A percentile compares a stretch with the other conserved stretches of the same genome.
Conservation (phyloP, 2,329 filamentous ascomycete species). For the Paecilomyces variotii region DNA sequence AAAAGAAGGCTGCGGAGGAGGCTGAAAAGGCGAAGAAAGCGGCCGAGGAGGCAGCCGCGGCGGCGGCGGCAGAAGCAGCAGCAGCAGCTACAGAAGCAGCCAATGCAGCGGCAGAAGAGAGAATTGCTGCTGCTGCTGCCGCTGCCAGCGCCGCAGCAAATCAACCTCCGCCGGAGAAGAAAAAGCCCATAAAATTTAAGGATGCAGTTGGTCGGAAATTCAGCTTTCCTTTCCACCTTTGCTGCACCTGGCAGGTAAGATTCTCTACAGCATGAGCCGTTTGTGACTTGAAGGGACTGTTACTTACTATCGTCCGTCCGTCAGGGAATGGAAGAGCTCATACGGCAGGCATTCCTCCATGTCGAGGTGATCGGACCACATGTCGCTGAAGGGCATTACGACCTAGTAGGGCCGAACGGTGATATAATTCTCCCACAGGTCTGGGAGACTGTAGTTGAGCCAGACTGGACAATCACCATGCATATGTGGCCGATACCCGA, state of each 20-base stretch:
- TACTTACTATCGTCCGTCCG: conserved; percentile 11
- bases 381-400: conserved; percentile 71
- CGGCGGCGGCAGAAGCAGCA: conserved; percentile 31
- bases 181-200: conserved; percentile 78
- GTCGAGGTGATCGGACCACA: conserved; percentile 69
- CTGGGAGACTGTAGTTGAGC: conserved; percentile 74
- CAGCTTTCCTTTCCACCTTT: conserved; percentile 81
- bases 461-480: conserved; percentile 66
- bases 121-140: conserved; percentile 4
- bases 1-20: conserved; percentile 38
- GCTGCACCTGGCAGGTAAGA: conserved; percentile 73
- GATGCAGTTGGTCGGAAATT: conserved; percentile 88
- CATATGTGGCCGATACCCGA: conserved; percentile 58
- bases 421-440: conserved; percentile 75
- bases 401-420: conserved; percentile 68
- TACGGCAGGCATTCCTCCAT: conserved; percentile 74
- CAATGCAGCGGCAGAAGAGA: conserved; percentile 19
- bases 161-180: conserved; percentile 46
- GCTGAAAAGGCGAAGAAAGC: conserved; percentile 40
- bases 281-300: not conserved
- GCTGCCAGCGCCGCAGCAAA: conserved; percentile 22
- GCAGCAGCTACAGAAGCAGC: conserved; percentile 18
- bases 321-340: conserved; percentile 78
- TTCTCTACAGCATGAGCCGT: not conserved
- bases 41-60: conserved; percentile 34